A percentile compares a stretch with the other conserved stretches of the same genome.
Evolutionary conservation across 1,139 yeast species (phyloP).

Genomic region (Diutina sp.): DNA sequence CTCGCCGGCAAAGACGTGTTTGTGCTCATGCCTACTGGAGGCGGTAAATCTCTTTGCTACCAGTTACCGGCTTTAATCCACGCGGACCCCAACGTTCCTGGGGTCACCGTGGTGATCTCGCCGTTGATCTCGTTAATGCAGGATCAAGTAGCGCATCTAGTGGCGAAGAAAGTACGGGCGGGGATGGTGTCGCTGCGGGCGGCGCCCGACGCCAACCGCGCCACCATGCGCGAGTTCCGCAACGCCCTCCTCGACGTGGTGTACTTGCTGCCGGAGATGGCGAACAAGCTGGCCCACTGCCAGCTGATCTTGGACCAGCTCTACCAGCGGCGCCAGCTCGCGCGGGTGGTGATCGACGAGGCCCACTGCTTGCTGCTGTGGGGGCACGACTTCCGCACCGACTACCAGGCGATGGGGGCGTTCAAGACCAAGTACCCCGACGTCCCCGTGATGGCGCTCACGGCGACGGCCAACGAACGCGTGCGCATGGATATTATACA

Average conservation of each 20-base stretch:
- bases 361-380: constrained; percentile 98
- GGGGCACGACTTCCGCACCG: constrained; percentile 99
- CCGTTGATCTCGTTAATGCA: constrained; percentile 96
- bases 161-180: constrained; percentile 56
- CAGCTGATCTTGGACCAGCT: constrained; percentile 50
- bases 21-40: constrained; percentile 98
- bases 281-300: constrained; percentile 62
- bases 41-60: constrained; percentile 93
- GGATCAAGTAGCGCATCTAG: constrained; percentile 83
- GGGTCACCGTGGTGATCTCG: constrained; percentile 85
- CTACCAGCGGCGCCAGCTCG: constrained; percentile 43
- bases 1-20: constrained; percentile 77
- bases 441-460: constrained; percentile 88
- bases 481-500: constrained; percentile 80
- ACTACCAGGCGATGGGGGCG: constrained; percentile 68
- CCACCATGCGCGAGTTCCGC: constrained; percentile 13
- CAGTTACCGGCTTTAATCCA: constrained; percentile 84
- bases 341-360: constrained; percentile 90
- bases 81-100: constrained; percentile 53
- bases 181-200: constrained; percentile 83
- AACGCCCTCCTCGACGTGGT: constrained; percentile 64
- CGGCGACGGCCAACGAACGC: constrained; percentile 94
- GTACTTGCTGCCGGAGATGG: constrained; percentile 93
- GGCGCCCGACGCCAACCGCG: constrained; percentile 33
- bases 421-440: constrained; percentile 65